Evolutionary conservation across 139 green algal genomes (phyloP), one percentile per base, ranked within the genome.

Genomic region (Auxenochlorella pyrenoidosa): DNA sequence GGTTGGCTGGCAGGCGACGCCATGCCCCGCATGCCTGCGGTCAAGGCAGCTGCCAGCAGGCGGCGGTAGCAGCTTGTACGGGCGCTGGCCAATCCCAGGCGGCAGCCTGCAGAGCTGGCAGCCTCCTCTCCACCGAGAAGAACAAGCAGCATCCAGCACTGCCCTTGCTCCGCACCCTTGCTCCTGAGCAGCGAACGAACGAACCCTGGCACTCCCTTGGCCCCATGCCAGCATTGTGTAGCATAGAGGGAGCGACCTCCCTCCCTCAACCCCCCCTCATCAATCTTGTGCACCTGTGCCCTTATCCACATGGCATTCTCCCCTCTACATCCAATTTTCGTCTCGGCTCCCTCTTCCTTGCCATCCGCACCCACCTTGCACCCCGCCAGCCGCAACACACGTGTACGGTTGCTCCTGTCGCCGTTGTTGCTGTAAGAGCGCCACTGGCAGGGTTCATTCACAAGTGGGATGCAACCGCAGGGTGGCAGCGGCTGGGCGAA

Each of bases 261-360:
- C 66, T 73, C 66, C 28, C 66, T 40, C 34, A 26, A 73, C 66
- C 66, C 34, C 10, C 2, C 68, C 70, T 76, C 70, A 63, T 63
- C 54, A 63, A 63, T 63, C 54, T 63, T 63, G 54, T 63, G 54
- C 54, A 63, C 54, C 54, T 63, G 54, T 63, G 54, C 54, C 54
- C 54, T 63, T 63, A 63, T 63, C 54, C 54, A 24, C 54, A 63
- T 63, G 54, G 54, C 54, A 63, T 63, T n/a, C 54, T 63, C 70
- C 54, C 78, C n/a, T 24, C 77, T 32, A 34, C 16, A 44, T 30
- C 78, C 34, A 83, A 72, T 83, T 83, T 83, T 70, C 54, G 51
- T 58, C 76, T 32, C 63, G 13, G 66, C 66, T 34, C 28, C 63
- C n/a, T 73, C 63, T 21, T 34, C 24, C 30, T 71, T 71, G 28